phyloP scores from a whole-genome alignment of 306 rosid genomes.

The Acmispon strigosus region DNA sequence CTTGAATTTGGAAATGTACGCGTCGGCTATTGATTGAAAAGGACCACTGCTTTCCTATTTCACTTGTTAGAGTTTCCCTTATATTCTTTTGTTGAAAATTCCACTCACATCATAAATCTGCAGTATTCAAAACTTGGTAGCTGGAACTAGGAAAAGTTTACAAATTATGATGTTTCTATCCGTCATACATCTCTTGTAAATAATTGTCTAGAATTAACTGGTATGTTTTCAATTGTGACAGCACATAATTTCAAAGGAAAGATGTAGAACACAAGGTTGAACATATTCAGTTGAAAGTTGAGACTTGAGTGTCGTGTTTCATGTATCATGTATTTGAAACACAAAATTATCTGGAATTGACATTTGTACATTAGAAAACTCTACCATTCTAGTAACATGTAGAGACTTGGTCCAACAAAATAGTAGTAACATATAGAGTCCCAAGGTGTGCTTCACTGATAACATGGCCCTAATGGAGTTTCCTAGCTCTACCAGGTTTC shows the following conservation, averaged over 20 bases:
- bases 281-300: background rate
- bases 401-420: background rate
- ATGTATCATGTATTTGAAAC: too few species aligned
- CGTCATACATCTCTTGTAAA: background rate
- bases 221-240: background rate
- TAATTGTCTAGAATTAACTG: background rate
- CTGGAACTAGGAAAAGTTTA: background rate
- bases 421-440: background rate
- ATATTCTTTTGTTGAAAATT: background rate
- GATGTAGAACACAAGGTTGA: background rate
- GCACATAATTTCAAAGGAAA: background rate
- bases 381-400: background rate
- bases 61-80: background rate
- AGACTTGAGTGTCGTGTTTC: too few species aligned
- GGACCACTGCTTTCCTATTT: background rate
- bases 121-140: background rate
- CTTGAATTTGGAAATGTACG: too few species aligned
- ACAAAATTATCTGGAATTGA: background rate
- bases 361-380: background rate
- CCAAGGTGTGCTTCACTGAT: background rate
- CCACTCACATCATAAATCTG: background rate
- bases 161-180: background rate
- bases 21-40: background rate
- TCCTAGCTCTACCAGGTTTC: background rate
- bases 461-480: slow-evolving; percentile 29